Evolutionary conservation across 108 stramenopile genomes (phyloP).

Genomic region (Cyclotella distinguenda): DNA sequence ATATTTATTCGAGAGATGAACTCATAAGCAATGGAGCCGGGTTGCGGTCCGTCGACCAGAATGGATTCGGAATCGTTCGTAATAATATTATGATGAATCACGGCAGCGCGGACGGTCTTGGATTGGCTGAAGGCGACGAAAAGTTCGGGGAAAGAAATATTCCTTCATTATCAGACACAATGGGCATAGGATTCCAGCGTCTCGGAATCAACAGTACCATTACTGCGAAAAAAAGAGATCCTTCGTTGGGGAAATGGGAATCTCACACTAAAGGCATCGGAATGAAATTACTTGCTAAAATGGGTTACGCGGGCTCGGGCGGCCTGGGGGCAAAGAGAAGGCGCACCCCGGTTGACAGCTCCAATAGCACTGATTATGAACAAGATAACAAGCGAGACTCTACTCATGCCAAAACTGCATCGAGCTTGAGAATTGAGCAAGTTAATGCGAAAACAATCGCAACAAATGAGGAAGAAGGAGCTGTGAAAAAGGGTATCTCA

Average conservation of each 20-base stretch:
- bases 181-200: constrained; percentile 18
- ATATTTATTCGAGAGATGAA: no score
- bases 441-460: neutral
- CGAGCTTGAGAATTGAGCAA: constrained; percentile 1
- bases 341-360: constrained; percentile 4
- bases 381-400: neutral
- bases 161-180: neutral
- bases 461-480: constrained; percentile 14
- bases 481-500: constrained; percentile 66
- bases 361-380: constrained; percentile 12
- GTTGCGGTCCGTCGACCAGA: neutral
- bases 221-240: constrained; percentile 22
- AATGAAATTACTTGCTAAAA: constrained; percentile 84
- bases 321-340: constrained; percentile 77
- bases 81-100: no score
- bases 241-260: constrained; percentile 85
- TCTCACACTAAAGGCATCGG: constrained; percentile 96
- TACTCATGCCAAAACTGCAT: no score
- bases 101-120: no score
- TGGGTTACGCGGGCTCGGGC: constrained; percentile 88
- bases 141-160: no score
- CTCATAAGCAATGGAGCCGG: no score
- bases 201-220: no score
- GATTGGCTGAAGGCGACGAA: no score
- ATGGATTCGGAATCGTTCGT: constrained; percentile 12